Percentiles rank a stretch among this genome's conserved stretches.
phyloP scores from a whole-genome alignment of 1,139 yeast genomes.

The Suhomyces panamericanus region DNA sequence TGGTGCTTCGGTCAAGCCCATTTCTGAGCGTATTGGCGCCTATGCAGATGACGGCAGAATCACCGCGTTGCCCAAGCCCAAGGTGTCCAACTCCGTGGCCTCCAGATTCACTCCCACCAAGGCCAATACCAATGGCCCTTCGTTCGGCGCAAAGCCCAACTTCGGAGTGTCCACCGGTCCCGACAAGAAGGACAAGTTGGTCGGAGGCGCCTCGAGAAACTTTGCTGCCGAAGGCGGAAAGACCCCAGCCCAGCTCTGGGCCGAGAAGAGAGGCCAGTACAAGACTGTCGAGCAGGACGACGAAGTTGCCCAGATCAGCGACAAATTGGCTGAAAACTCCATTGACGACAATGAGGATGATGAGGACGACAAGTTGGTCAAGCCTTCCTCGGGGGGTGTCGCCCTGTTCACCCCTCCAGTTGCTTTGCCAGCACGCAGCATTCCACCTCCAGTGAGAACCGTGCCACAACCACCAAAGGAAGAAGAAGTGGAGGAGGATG shows the following conservation, averaged over 20 bases:
- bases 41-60: slow-evolving; percentile 51
- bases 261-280: slow-evolving; percentile 77
- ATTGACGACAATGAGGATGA: slow-evolving; percentile 23
- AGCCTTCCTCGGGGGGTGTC: slow-evolving; percentile 9
- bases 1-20: slow-evolving; percentile 25
- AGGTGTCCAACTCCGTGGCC: slow-evolving; percentile 52
- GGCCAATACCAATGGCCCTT: slow-evolving; percentile 27
- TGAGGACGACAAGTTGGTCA: slow-evolving; percentile 14
- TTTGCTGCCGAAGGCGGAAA: slow-evolving; percentile 76
- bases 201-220: slow-evolving; percentile 67
- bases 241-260: slow-evolving; percentile 96
- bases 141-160: slow-evolving; percentile 57
- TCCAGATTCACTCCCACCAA: slow-evolving; percentile 42
- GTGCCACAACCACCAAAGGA: slow-evolving; percentile 17
- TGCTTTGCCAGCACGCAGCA: slow-evolving; percentile 28
- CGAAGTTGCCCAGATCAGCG: slow-evolving; percentile 13
- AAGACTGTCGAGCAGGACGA: slow-evolving; percentile 41
- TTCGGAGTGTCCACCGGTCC: slow-evolving; percentile 30
- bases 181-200: slow-evolving; percentile 43
- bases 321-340: slow-evolving; percentile 15
- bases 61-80: slow-evolving; percentile 66
- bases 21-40: slow-evolving; percentile 45
- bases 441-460: slow-evolving; percentile 17
- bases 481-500: slow-evolving; percentile 22
- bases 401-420: slow-evolving; percentile 7